phyloP scores from a whole-genome alignment of 1,139 yeast species.

The Kodamaea ohmeri region DNA sequence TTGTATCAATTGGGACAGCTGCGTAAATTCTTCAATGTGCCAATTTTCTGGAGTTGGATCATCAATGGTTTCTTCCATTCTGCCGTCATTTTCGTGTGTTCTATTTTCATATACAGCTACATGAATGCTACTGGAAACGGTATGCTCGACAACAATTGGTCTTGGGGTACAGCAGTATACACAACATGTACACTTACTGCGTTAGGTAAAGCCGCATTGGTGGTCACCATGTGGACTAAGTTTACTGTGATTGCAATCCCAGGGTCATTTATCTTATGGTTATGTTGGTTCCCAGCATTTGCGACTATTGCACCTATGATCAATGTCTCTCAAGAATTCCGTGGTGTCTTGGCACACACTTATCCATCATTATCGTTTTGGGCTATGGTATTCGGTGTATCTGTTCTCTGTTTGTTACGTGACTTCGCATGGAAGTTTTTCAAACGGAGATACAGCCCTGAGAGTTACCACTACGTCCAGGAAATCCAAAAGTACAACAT shows the following conservation, averaged over 20 bases:
- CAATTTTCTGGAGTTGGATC: constrained; percentile 97
- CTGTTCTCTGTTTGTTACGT: constrained; percentile 74
- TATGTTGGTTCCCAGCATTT: constrained; percentile 82
- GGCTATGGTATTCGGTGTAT: constrained; percentile 75
- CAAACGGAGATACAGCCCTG: constrained; percentile 88
- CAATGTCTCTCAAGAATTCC: constrained; percentile 79
- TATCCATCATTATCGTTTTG: constrained; percentile 82
- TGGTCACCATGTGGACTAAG: constrained; percentile 93
- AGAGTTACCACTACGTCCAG: constrained; percentile 90
- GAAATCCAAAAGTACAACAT: constrained; percentile 95
- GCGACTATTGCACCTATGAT: constrained; percentile 81
- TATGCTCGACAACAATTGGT: constrained; percentile 82
- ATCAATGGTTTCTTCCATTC: constrained; percentile 94
- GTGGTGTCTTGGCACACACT: constrained; percentile 73
- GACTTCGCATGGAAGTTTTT: constrained; percentile 95
- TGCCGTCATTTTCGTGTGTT: constrained; percentile 74
- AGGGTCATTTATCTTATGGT: constrained; percentile 85
- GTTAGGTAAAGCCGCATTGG: constrained; percentile 89
- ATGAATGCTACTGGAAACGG: constrained; percentile 72
- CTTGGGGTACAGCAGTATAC: constrained; percentile 90
- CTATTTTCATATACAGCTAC: constrained; percentile 63
- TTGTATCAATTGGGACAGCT: constrained; percentile 87
- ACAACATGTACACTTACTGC: constrained; percentile 88
- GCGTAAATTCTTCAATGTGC: constrained; percentile 83
- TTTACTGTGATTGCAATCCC: constrained; percentile 91